These are phyloP conservation scores for Parascedosporium putredinis DNA, from an alignment of 2,329 filamentous ascomycete genomes.

Conservation along the genomic window DNA sequence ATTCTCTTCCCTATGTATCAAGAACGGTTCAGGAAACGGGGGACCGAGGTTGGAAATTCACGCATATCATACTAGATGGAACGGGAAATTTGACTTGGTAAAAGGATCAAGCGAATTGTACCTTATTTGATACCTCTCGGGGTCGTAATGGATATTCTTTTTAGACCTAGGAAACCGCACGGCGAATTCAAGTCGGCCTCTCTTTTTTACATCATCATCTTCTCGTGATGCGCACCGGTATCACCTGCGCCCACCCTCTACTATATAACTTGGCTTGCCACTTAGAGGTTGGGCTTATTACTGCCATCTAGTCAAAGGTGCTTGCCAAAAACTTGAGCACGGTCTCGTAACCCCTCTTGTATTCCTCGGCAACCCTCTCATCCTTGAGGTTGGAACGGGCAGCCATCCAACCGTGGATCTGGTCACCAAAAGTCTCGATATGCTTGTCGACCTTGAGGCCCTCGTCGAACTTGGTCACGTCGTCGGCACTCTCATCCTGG, in stretches of 20 bases:
- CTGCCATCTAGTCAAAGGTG: slow-evolving; percentile 23
- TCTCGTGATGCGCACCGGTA: too few relatives aligned
- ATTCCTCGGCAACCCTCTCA: slow-evolving; percentile 48
- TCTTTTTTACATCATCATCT: background rate
- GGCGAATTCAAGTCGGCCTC: background rate
- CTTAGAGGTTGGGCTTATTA: background rate
- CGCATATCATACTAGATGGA: too few relatives aligned
- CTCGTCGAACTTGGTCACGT: slow-evolving; percentile 45
- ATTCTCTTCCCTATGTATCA: too few relatives aligned
- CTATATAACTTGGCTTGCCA: background rate
- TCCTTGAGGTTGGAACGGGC: slow-evolving; percentile 51
- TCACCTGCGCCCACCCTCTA: too few relatives aligned
- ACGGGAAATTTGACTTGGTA: too few relatives aligned
- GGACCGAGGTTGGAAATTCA: too few relatives aligned
- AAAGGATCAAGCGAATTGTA: too few relatives aligned
- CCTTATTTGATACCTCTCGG: background rate
- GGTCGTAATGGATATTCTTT: background rate
- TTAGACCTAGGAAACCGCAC: background rate
- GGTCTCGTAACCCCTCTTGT: slow-evolving; percentile 49
- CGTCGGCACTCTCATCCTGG: slow-evolving; percentile 48
- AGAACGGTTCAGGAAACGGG: too few relatives aligned
- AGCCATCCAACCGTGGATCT: slow-evolving; percentile 68
- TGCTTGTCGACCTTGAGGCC: slow-evolving; percentile 44
- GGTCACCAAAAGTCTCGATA: slow-evolving; percentile 55
- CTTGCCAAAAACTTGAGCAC: slow-evolving; percentile 47